Conservation (phyloP, 805 yeast species). For the Metschnikowia matae region DNA sequence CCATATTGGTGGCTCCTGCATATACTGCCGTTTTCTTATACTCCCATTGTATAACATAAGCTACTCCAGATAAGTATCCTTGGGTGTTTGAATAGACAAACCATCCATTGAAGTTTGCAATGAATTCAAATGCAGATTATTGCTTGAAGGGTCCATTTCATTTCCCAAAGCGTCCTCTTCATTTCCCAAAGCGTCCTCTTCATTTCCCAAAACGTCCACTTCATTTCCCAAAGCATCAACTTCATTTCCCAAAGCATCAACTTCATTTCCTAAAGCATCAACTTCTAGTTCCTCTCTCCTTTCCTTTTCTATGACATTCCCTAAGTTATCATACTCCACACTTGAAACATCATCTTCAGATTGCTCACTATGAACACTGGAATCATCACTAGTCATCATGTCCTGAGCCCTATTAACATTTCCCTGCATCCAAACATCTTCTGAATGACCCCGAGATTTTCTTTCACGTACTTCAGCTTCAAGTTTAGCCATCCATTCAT, state of each 20-base stretch:
- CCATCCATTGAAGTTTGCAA: too few relatives aligned
- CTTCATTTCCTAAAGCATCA: neutral
- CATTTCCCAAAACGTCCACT: too few relatives aligned
- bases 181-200: too few relatives aligned
- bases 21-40: too few relatives aligned
- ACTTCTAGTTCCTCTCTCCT: neutral
- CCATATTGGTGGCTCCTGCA: too few relatives aligned
- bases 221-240: neutral
- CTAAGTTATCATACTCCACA: conserved; percentile 16
- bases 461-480: conserved; percentile 65
- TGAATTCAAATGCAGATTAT: too few relatives aligned
- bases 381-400: conserved; percentile 1
- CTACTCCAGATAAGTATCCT: too few relatives aligned
- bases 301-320: conserved; percentile 16
- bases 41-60: too few relatives aligned
- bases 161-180: too few relatives aligned
- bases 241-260: neutral
- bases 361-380: conserved; percentile 1
- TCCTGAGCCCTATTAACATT: conserved; percentile 54
- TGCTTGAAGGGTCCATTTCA: too few relatives aligned
- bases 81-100: too few relatives aligned
- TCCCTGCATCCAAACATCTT: conserved; percentile 75
- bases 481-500: conserved; percentile 63
- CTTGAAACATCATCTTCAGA: conserved; percentile 14
- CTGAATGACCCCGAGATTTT: conserved; percentile 47